Conservation (phyloP, 2,329 filamentous ascomycete genomes). For the Orbilia ellipsospora region DNA sequence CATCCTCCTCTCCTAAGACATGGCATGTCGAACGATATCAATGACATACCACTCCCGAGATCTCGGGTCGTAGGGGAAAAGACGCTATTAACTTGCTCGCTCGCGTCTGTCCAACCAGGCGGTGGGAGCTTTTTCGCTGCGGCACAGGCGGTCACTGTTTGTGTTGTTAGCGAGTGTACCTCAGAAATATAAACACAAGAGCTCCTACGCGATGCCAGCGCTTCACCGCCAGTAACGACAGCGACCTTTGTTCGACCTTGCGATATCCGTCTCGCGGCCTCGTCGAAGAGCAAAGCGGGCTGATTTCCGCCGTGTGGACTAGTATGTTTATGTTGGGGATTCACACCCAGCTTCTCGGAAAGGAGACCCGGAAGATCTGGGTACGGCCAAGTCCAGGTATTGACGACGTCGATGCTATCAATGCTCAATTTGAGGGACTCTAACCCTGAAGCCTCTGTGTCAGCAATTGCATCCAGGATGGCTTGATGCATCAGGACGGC, state of each 20-base stretch:
- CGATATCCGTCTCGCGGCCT: slow-evolving; percentile 70
- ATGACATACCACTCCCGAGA: slow-evolving; percentile 63
- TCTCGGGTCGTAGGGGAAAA: slow-evolving; percentile 67
- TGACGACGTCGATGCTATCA: slow-evolving; percentile 71
- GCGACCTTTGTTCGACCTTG: slow-evolving; percentile 69
- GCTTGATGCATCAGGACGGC: slow-evolving; percentile 70
- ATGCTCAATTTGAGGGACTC: slow-evolving; percentile 64
- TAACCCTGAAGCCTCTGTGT: slow-evolving; percentile 63
- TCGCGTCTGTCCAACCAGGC: slow-evolving; percentile 69
- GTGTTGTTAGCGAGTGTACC: slow-evolving; percentile 38
- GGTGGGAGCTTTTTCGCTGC: slow-evolving; percentile 69
- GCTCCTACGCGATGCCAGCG: slow-evolving; percentile 69
- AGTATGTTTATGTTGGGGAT: slow-evolving; percentile 66
- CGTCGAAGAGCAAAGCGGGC: slow-evolving; percentile 72
- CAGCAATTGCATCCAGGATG: slow-evolving; percentile 67
- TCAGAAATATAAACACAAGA: background rate
- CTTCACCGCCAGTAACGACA: slow-evolving; percentile 73
- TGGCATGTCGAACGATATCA: no score
- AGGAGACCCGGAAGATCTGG: slow-evolving; percentile 70
- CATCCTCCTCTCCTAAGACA: no score
- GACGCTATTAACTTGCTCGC: slow-evolving; percentile 65
- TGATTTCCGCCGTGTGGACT: slow-evolving; percentile 74
- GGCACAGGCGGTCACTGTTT: slow-evolving; percentile 68
- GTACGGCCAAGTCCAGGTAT: slow-evolving; percentile 75
- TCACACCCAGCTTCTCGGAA: slow-evolving; percentile 65